These are phyloP conservation scores for Sporothrix protearum DNA, from an alignment of 2,329 filamentous ascomycete species.

Conservation along the genomic window DNA sequence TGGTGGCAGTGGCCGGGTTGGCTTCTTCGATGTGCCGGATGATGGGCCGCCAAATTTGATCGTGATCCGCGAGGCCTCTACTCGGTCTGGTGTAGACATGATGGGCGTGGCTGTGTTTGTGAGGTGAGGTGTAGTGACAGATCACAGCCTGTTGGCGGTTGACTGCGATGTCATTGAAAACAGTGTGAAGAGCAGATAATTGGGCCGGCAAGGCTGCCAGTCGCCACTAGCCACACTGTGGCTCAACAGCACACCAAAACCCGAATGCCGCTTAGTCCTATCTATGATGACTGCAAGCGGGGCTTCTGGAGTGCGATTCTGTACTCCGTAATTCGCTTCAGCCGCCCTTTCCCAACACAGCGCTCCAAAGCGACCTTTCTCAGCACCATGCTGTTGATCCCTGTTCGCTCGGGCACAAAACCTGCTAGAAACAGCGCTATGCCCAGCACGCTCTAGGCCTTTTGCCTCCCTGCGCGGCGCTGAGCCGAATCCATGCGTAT, in stretches of 20 bases:
- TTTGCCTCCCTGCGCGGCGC: constrained; percentile 9
- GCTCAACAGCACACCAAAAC: neutral
- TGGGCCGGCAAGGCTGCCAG: neutral
- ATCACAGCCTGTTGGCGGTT: neutral
- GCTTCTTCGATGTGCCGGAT: constrained; percentile 29
- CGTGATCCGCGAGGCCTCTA: constrained; percentile 43
- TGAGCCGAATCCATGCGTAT: constrained; percentile 11
- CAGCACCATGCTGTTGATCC: constrained; percentile 10
- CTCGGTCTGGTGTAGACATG: constrained; percentile 41
- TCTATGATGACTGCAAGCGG: neutral
- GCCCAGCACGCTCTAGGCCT: constrained; percentile 23
- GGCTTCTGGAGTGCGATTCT: neutral
- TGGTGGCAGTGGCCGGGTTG: constrained; percentile 36
- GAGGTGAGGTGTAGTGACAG: neutral
- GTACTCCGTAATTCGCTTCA: neutral
- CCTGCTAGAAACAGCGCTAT: constrained; percentile 22
- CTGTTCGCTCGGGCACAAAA: neutral
- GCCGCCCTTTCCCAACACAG: neutral
- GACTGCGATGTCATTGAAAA: neutral
- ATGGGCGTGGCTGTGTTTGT: neutral
- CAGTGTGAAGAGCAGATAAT: neutral
- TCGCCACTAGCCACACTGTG: constrained; percentile 7
- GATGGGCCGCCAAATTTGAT: constrained; percentile 44
- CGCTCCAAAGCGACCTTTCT: neutral
- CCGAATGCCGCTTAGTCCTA: neutral